These are phyloP conservation scores for Micractinium conductrix DNA, from an alignment of 139 green algal species.

Conservation along the genomic window DNA sequence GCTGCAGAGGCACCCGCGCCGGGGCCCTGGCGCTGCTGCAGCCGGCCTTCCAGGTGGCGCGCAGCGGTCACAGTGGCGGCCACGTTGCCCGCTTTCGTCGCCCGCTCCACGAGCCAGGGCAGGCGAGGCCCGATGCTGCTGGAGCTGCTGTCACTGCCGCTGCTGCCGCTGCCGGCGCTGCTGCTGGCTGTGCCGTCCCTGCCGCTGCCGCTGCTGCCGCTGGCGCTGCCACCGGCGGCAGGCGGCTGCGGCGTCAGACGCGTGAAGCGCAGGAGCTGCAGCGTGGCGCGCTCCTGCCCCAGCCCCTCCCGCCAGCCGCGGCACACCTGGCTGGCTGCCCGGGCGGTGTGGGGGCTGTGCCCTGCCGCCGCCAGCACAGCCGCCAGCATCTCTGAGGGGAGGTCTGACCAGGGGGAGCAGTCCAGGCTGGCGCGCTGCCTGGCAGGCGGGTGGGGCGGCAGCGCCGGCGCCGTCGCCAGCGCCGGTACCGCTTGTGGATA, in stretches of 20 bases:
- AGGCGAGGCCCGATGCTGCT: neutral
- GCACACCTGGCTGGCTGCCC: slow-evolving; percentile 21
- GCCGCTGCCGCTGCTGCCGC: neutral
- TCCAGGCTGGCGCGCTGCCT: slow-evolving; percentile 25
- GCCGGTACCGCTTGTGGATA: neutral
- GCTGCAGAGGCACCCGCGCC: neutral
- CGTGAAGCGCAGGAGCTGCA: slow-evolving; percentile 19
- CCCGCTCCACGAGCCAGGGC: slow-evolving; percentile 26
- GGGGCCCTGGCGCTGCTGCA: neutral
- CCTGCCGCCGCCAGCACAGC: slow-evolving; percentile 14
- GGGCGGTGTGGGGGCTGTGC: neutral
- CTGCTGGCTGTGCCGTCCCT: neutral
- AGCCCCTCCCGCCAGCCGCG: slow-evolving; percentile 19
- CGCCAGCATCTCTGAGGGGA: slow-evolving; percentile 16
- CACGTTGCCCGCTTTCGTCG: slow-evolving; percentile 20
- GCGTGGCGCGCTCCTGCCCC: slow-evolving; percentile 4
- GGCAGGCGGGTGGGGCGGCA: neutral
- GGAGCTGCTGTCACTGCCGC: neutral
- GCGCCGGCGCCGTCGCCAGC: neutral
- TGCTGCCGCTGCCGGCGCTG: neutral
- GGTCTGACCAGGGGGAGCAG: neutral
- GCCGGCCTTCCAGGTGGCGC: slow-evolving; percentile 8
- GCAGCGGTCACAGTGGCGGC: slow-evolving; percentile 12
- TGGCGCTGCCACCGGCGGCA: neutral
- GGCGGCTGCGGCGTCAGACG: neutral